Percentiles rank a stretch among this genome's conserved stretches.
Conservation (phyloP, 768 basidiomycete species). For the Mycena belliarum region DNA sequence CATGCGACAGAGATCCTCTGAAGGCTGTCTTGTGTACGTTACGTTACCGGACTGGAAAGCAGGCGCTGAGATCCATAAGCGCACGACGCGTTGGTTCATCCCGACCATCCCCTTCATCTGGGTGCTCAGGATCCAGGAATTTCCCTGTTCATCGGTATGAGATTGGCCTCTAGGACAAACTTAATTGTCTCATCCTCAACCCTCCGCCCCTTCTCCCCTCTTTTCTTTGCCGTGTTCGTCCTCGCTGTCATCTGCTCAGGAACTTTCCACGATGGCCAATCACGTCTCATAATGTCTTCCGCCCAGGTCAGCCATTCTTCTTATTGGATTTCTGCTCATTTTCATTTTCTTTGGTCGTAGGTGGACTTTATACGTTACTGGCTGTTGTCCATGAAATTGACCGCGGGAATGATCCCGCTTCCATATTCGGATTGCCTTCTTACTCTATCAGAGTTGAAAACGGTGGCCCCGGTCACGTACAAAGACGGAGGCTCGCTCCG, state of each 20-base stretch:
- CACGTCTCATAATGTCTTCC: slow-evolving; percentile 79
- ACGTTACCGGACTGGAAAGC: neutral
- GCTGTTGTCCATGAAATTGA: slow-evolving; percentile 74
- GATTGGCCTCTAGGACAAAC: neutral
- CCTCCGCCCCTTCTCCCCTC: too few species aligned
- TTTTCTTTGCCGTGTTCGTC: too few species aligned
- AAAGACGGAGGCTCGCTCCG: slow-evolving; percentile 54
- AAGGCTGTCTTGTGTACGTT: slow-evolving; percentile 65
- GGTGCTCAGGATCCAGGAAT: slow-evolving; percentile 69
- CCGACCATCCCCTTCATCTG: slow-evolving; percentile 70
- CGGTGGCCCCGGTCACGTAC: slow-evolving; percentile 60
- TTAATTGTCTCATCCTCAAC: too few species aligned
- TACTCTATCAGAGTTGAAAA: slow-evolving; percentile 55
- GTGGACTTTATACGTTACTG: slow-evolving; percentile 84
- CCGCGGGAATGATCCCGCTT: slow-evolving; percentile 62
- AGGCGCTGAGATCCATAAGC: slow-evolving; percentile 33
- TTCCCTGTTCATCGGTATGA: slow-evolving; percentile 68
- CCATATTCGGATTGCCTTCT: slow-evolving; percentile 81
- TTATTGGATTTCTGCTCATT: too few species aligned
- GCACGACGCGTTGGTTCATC: slow-evolving; percentile 67
- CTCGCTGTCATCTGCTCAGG: slow-evolving; percentile 37
- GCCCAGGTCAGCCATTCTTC: slow-evolving; percentile 62
- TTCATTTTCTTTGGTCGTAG: too few species aligned
- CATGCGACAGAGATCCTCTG: slow-evolving; percentile 58
- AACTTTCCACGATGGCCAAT: slow-evolving; percentile 69